phyloP scores from a whole-genome alignment of 2,329 filamentous ascomycete species.

The Pseudopyrenochaeta lycopersici region DNA sequence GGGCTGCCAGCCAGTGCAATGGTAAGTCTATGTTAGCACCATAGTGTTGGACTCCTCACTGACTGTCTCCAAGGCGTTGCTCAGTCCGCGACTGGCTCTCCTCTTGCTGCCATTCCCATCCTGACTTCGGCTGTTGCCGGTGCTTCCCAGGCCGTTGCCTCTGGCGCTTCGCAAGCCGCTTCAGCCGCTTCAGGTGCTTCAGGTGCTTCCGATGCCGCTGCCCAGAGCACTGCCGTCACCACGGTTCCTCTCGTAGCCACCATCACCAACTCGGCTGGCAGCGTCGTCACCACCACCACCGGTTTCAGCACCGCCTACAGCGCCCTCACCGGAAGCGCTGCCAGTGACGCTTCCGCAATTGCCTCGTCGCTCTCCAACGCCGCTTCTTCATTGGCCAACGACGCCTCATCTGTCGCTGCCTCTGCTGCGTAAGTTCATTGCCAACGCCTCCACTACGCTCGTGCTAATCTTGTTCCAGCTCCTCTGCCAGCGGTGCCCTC shows the following conservation, averaged over 20 bases:
- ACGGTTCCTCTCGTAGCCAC: constrained; percentile 29
- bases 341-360: constrained; percentile 21
- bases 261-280: constrained; percentile 30
- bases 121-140: constrained; percentile 20
- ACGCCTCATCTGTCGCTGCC: constrained; percentile 10
- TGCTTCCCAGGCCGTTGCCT: constrained; percentile 3
- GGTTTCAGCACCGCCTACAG: constrained; percentile 33
- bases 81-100: constrained; percentile 18
- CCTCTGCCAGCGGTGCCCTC: constrained; percentile 18
- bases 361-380: constrained; percentile 15
- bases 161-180: background rate
- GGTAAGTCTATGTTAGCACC: constrained; percentile 28
- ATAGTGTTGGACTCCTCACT: constrained; percentile 7
- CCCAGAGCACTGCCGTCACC: constrained; percentile 20
- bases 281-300: constrained; percentile 30
- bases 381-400: constrained; percentile 6
- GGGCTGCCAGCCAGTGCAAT: constrained; percentile 43
- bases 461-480: constrained; percentile 1
- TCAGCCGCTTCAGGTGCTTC: background rate
- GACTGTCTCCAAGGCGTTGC: constrained; percentile 5
- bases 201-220: constrained; percentile 10
- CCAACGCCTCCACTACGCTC: background rate
- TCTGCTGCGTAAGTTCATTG: constrained; percentile 10
- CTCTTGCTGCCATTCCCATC: constrained; percentile 20
- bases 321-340: constrained; percentile 17